Evolutionary conservation across 495 filamentous ascomycete species (phyloP).

Genomic region (Penicillium chermesinum): DNA sequence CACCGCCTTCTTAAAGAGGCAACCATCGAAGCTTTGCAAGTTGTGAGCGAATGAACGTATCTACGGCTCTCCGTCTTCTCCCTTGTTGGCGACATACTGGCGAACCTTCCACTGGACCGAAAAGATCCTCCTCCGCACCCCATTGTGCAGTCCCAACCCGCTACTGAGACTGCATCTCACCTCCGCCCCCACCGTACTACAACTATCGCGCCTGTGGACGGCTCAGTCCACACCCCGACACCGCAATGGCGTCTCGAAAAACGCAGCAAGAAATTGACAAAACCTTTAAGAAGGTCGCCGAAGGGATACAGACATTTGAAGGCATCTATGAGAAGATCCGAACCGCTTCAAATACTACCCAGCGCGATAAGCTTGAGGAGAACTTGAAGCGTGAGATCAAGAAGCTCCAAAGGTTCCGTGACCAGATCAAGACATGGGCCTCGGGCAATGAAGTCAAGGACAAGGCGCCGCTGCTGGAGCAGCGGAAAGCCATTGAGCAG

Average conservation of each 20-base stretch:
- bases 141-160: constrained; percentile 9
- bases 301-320: constrained; percentile 91
- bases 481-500: constrained; percentile 92
- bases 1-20: constrained; percentile 27
- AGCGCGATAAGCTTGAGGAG: constrained; percentile 97
- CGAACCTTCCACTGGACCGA: constrained; percentile 10
- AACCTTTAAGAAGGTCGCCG: constrained; percentile 94
- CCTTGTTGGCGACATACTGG: constrained; percentile 13
- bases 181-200: constrained; percentile 13
- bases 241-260: constrained; percentile 84
- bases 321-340: constrained; percentile 93
- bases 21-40: constrained; percentile 25
- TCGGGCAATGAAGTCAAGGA: constrained; percentile 98
- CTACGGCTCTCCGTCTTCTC: constrained; percentile 10
- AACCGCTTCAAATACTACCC: constrained; percentile 80
- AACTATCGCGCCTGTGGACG: constrained; percentile 17
- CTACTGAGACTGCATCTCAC: constrained; percentile 16
- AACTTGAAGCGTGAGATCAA: constrained; percentile 98
- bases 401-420: constrained; percentile 93
- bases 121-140: background rate
- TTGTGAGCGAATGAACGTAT: constrained; percentile 17
- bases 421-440: constrained; percentile 99
- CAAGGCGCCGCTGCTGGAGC: constrained; percentile 88
- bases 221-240: constrained; percentile 18
- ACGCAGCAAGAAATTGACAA: constrained; percentile 95